phyloP scores from a whole-genome alignment of 202 grass and related monocot species.

The Cymbopogon flexuosus region DNA sequence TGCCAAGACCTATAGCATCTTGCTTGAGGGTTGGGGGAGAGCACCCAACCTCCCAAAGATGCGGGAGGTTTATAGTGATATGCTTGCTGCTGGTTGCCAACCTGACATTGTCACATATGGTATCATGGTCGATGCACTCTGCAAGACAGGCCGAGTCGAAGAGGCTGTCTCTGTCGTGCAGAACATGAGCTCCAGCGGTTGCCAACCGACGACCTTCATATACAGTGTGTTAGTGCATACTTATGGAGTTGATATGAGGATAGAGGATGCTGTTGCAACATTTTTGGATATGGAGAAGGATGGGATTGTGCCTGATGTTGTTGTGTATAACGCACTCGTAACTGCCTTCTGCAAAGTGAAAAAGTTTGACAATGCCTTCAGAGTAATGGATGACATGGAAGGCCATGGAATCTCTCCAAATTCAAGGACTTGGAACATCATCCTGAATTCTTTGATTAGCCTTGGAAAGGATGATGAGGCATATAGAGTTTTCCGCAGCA shows the following conservation, averaged over 20 bases:
- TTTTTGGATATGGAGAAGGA: constrained; percentile 89
- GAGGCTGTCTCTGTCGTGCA: constrained; percentile 65
- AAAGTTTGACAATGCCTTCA: constrained; percentile 72
- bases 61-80: constrained; percentile 64
- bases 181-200: constrained; percentile 61
- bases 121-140: constrained; percentile 88
- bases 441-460: constrained; percentile 74
- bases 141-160: constrained; percentile 63
- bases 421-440: constrained; percentile 80
- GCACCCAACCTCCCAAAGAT: constrained; percentile 87
- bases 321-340: constrained; percentile 81
- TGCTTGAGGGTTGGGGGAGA: constrained; percentile 94
- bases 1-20: constrained; percentile 88
- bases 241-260: constrained; percentile 71
- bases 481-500: constrained; percentile 69
- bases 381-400: constrained; percentile 73
- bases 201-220: constrained; percentile 70
- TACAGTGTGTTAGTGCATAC: constrained; percentile 80
- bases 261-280: constrained; percentile 77
- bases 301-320: constrained; percentile 68
- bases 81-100: constrained; percentile 59
- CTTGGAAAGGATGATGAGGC: constrained; percentile 53
- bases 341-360: constrained; percentile 74
- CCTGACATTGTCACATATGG: constrained; percentile 91
- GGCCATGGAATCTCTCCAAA: constrained; percentile 65